Percentiles rank a stretch among this genome's conserved stretches.
These are phyloP conservation scores for Yarrowia hollandica DNA, from an alignment of 805 yeast species.

Conservation along the genomic window DNA sequence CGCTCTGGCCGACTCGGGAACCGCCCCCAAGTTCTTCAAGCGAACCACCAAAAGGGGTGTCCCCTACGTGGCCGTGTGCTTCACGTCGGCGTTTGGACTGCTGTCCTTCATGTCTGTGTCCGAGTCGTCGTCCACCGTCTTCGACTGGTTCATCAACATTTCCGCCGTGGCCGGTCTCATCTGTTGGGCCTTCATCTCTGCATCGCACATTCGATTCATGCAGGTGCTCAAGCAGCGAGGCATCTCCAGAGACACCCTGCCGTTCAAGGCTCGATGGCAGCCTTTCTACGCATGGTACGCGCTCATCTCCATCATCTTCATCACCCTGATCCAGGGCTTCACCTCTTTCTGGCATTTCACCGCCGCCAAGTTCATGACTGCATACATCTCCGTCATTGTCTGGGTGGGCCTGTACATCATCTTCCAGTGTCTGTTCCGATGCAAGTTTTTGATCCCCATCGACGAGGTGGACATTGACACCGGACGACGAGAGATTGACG, in stretches of 20 bases:
- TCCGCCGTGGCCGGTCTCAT: constrained; percentile 74
- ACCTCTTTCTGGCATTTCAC: constrained; percentile 57
- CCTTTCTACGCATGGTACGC: constrained; percentile 70
- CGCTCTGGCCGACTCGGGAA: constrained; percentile 67
- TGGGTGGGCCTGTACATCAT: constrained; percentile 56
- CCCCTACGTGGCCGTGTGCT: constrained; percentile 57
- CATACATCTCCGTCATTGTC: constrained; percentile 67
- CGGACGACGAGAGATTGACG: constrained; percentile 65
- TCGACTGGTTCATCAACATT: constrained; percentile 60
- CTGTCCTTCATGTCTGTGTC: constrained; percentile 68
- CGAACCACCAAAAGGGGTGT: constrained; percentile 69
- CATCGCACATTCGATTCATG: constrained; percentile 71
- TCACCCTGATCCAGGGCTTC: constrained; percentile 73
- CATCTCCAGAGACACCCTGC: constrained; percentile 65
- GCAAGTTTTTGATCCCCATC: constrained; percentile 29
- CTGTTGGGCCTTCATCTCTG: constrained; percentile 71
- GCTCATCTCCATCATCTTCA: constrained; percentile 51
- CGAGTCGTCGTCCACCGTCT: constrained; percentile 43
- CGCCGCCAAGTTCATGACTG: constrained; percentile 62
- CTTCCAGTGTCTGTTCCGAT: constrained; percentile 39
- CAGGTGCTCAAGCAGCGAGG: constrained; percentile 60
- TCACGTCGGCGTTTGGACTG: constrained; percentile 56
- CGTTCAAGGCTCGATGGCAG: constrained; percentile 72
- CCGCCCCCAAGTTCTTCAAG: constrained; percentile 66
- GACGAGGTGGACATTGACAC: constrained; percentile 66